Conservation (phyloP, 208 protist species). For the Entamoeba invadens region DNA sequence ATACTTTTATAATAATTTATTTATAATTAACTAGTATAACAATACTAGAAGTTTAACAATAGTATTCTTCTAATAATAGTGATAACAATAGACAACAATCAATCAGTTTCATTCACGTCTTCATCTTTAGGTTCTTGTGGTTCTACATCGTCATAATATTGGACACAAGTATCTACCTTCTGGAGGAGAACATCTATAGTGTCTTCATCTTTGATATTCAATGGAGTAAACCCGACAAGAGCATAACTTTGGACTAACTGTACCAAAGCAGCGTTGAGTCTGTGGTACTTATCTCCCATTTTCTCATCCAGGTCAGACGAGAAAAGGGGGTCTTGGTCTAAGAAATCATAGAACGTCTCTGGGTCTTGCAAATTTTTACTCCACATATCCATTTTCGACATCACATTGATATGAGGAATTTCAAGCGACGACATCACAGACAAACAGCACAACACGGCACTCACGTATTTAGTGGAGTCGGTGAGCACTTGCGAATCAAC, state of each 20-base stretch:
- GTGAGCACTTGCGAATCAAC: not conserved
- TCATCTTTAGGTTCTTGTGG: not conserved
- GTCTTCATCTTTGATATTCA: not conserved
- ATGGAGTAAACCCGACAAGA: not conserved
- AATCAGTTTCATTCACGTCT: not conserved
- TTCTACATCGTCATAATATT: not conserved
- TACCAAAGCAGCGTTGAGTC: not conserved
- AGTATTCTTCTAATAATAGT: not conserved
- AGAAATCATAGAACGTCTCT: not conserved
- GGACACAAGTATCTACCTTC: not conserved
- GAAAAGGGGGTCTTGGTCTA: not conserved
- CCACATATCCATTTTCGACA: slow-evolving; percentile 81
- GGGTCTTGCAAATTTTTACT: not conserved
- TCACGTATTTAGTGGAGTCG: slow-evolving; percentile 78
- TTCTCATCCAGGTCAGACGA: not conserved
- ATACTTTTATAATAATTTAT: not conserved
- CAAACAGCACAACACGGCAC: slow-evolving; percentile 69
- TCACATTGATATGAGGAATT: slow-evolving; percentile 79
- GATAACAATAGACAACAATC: too few species aligned
- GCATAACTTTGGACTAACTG: not conserved
- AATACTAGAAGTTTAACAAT: not conserved
- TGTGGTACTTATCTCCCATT: not conserved
- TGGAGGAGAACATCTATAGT: not conserved
- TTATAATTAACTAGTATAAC: not conserved
- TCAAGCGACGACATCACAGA: slow-evolving; percentile 71